A percentile compares a stretch with the other conserved stretches of the same genome.
phyloP scores from a whole-genome alignment of 208 protist genomes.

The Crithidia thermophila region DNA sequence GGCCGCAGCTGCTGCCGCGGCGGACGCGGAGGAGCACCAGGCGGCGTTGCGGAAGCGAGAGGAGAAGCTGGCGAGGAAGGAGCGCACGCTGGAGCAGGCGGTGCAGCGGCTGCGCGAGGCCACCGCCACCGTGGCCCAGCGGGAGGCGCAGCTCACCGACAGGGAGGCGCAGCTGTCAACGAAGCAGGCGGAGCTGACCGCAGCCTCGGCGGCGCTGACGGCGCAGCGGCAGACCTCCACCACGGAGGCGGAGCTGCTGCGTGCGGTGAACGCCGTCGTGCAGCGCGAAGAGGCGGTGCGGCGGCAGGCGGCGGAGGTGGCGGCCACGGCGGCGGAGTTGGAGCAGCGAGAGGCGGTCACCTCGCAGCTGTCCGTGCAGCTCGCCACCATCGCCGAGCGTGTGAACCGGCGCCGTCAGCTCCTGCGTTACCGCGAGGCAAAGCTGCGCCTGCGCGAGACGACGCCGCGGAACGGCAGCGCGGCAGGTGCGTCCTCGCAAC shows the following conservation, averaged over 20 bases:
- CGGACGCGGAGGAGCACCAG: background rate
- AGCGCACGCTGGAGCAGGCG: constrained; percentile 27
- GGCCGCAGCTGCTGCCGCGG: background rate
- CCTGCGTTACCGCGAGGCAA: constrained; percentile 26
- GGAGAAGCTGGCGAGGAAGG: background rate
- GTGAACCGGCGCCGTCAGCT: constrained; percentile 38
- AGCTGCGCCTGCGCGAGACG: constrained; percentile 1
- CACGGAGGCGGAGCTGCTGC: constrained; percentile 27
- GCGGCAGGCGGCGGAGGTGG: constrained; percentile 30
- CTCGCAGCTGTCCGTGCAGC: constrained; percentile 44
- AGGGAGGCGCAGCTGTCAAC: constrained; percentile 1
- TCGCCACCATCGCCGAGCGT: constrained; percentile 60
- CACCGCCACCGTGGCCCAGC: constrained; percentile 15
- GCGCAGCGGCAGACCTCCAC: too few relatives aligned
- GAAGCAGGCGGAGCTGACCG: background rate
- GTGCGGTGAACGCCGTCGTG: constrained; percentile 18
- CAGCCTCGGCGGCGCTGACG: too few relatives aligned
- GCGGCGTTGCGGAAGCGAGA: constrained; percentile 3
- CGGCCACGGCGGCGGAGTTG: constrained; percentile 25
- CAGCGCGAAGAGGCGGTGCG: constrained; percentile 34
- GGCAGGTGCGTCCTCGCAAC: background rate
- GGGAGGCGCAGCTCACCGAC: constrained; percentile 9
- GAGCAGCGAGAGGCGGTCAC: constrained; percentile 46
- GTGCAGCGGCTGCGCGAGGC: constrained; percentile 25
- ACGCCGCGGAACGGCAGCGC: background rate